These are phyloP conservation scores for Psilocybe azurescens DNA, from an alignment of 768 basidiomycete species.

Conservation along the genomic window DNA sequence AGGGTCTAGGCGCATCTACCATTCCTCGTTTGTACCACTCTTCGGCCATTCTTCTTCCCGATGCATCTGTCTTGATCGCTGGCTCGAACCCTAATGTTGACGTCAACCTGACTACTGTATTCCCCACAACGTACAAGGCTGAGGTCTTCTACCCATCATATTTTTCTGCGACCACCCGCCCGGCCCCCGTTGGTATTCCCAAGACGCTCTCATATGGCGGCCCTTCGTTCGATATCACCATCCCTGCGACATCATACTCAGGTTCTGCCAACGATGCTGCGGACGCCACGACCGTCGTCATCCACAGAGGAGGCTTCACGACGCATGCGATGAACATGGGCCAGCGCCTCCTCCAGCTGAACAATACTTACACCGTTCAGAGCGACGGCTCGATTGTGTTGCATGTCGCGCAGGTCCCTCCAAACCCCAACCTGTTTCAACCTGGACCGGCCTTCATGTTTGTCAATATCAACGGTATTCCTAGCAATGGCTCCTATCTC, in stretches of 20 bases:
- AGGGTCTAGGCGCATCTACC: constrained; percentile 60
- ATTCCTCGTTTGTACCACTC: constrained; percentile 94
- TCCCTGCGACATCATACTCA: constrained; percentile 70
- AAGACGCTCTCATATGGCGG: constrained; percentile 85
- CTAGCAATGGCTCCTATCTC: constrained; percentile 77
- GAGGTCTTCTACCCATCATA: constrained; percentile 95
- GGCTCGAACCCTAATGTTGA: constrained; percentile 96
- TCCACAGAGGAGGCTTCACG: constrained; percentile 84
- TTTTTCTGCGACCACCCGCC: constrained; percentile 73
- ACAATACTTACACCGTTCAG: constrained; percentile 85
- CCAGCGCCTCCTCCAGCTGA: constrained; percentile 80
- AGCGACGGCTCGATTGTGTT: constrained; percentile 75
- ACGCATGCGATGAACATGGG: constrained; percentile 92
- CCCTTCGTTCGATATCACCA: constrained; percentile 71
- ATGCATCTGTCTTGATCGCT: constrained; percentile 84
- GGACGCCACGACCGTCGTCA: constrained; percentile 72
- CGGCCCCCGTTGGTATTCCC: constrained; percentile 73
- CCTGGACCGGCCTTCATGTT: constrained; percentile 89
- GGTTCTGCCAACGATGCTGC: constrained; percentile 74
- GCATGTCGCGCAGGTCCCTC: constrained; percentile 83
- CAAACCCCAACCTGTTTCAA: constrained; percentile 84
- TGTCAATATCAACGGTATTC: constrained; percentile 85
- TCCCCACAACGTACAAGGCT: constrained; percentile 80
- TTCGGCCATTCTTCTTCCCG: constrained; percentile 84
- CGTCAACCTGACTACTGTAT: constrained; percentile 64